Base-by-base conservation (phyloP, 1,284 basidiomycete genomes). In the Apiotrichum montevideense region DNA sequence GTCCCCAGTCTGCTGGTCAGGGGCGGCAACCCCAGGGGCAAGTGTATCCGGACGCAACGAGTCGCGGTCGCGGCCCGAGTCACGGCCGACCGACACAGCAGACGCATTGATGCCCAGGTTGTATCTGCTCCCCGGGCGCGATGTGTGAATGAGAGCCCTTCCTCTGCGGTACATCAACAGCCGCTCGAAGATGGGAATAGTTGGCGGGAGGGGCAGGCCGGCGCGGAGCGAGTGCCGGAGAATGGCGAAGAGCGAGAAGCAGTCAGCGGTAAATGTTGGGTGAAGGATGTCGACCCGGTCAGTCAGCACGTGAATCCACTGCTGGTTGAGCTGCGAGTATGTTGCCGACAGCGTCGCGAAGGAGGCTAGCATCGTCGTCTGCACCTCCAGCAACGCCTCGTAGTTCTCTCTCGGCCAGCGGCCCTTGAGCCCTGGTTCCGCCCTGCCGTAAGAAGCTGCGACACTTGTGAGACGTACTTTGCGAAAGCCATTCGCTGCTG, bases 321-420 rank as follows among this genome's bases (percentile, higher is more conserved):
- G 29, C 3, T 63, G 63, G 7, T 66, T 57, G 54, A 75, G 58
- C 8, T 67, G 63, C 6, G 69, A 58, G 55, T 70, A 72, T 2
- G 73, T 64, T 3, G 61, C 63, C 6, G 69, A 60, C 8, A 77
- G 56, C 0, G 74, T 52, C 0, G 71, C 67, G 5, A 70, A 58
- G 1, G 70, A 60, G 0, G 63, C 57, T 7, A 77, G 46, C 14
- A 76, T 57, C 34, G 67, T 60, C 6, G 37, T 50, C 49, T 74
- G 66, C 11, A 64, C 51, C 2, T 51, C 32, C n/a, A 71, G 56
- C 6, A 77, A 52, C 5, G 60, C 56, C 13, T 61, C 56, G 47
- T 78, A 78, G 37, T 67, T 58, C 29, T 61, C 54, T 21, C 65
- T 65, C 2, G 76, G 76, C 76, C 76, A 78, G 0, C 69, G 70